Evolutionary conservation across 1,284 basidiomycete genomes (phyloP), one percentile per base, ranked within the genome.

Genomic region (Stygiomarasmius scandens): DNA sequence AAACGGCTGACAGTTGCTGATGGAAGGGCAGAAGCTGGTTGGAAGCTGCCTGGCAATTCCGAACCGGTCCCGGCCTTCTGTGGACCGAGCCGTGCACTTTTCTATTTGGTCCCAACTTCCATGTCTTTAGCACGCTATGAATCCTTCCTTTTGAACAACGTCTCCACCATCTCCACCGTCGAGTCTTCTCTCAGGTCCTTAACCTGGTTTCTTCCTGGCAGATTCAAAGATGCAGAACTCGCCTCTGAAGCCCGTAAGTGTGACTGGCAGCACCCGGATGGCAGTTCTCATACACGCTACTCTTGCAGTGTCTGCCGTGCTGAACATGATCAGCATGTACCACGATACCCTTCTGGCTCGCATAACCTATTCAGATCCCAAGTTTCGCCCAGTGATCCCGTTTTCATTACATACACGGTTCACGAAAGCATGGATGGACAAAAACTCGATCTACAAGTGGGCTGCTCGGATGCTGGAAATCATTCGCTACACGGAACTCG

Each of bases 161-260:
- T 91, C 32, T 86, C 88, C 9, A 87, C 92, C 14, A 92, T 98
- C 58, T 90, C 90, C 19, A 87, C 91, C 12, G 79, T 97, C 63
- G 95, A 98, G 74, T 93, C 91, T 34, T 88, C 91, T 11, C 76
- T 98, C 62, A 82, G 94, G 58, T 95, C 93, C 59, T 77, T 97
- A 63, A 96, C 94, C 38, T 98, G 95, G 92, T 89, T 98, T 65
- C 80, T 98, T 23, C 95, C 96, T 20, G 96, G 95, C 62, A 84
- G 95, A 61, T 98, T 98, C 83, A 94, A 95, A 71, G 96, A 98
- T 81, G 93, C 95, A 54, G 96, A 98, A 72, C 79, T 98, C 58
- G 93, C 90, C 55, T 94, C 92, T 36, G 95, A 96, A 82, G 86
- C 90, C 69, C 78, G 94, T 95, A 65, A 85, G 93, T 90, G 22